These are phyloP conservation scores for Citrus cavaleriei DNA, from an alignment of 345 rosid species.

Conservation along the genomic window DNA sequence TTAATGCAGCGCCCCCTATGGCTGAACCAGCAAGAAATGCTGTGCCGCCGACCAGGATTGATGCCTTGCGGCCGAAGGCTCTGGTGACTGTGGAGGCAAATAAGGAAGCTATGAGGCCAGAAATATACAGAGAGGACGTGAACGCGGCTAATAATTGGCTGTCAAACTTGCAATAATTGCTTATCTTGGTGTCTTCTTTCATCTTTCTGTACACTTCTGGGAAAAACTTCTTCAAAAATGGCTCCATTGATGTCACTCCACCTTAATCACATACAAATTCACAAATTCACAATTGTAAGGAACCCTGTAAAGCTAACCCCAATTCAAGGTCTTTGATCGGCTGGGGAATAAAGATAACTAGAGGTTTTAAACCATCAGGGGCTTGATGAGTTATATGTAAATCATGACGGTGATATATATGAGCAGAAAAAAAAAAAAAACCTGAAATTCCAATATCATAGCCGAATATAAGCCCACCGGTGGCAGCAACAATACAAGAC, in stretches of 20 bases:
- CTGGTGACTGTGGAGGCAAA: slow-evolving; percentile 56
- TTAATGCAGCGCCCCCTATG: slow-evolving; percentile 50
- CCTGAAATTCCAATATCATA: slow-evolving; percentile 85
- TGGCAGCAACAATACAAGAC: slow-evolving; percentile 83
- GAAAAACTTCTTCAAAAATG: no score
- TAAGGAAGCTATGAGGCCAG: slow-evolving; percentile 54
- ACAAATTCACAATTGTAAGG: no score
- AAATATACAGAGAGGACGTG: no score
- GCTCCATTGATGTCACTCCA: slow-evolving; percentile 12
- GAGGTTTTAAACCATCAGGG: no score
- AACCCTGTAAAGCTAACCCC: no score
- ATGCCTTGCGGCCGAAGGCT: slow-evolving; percentile 58
- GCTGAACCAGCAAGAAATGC: slow-evolving; percentile 62
- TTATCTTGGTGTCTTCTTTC: no score
- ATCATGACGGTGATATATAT: neutral
- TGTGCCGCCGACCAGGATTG: slow-evolving; percentile 54
- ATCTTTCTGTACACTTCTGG: no score
- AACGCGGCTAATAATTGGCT: no score
- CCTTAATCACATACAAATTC: no score
- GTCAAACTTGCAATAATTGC: no score
- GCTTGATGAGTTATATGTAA: neutral
- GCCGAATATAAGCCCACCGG: slow-evolving; percentile 86
- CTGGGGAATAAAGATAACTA: no score
- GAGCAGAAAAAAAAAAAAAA: slow-evolving; percentile 4
- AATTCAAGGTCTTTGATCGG: no score